phyloP scores from a whole-genome alignment of 1,284 basidiomycete genomes.

The Trametes hirsuta region DNA sequence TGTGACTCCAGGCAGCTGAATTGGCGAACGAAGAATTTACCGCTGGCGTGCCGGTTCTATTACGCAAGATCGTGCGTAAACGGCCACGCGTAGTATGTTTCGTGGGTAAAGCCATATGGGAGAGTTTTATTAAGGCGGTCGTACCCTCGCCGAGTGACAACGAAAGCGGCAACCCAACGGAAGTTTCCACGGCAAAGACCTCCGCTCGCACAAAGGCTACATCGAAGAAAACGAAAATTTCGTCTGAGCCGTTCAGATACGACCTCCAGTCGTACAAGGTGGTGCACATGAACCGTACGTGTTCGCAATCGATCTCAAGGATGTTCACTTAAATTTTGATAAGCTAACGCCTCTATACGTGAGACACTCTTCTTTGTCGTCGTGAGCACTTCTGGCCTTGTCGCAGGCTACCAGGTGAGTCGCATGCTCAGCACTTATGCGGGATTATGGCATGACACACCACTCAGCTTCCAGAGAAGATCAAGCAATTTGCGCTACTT shows the following conservation, averaged over 20 bases:
- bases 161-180: not conserved
- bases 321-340: not conserved
- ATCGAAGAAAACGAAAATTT: not conserved
- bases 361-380: constrained; percentile 71
- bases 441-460: not conserved
- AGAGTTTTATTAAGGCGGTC: constrained; percentile 32
- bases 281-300: constrained; percentile 29
- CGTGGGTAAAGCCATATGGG: constrained; percentile 74
- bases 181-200: not conserved
- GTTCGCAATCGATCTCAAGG: not conserved
- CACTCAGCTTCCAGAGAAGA: constrained; percentile 36
- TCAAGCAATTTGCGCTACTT: constrained; percentile 32
- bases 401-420: constrained; percentile 62
- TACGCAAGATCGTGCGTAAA: constrained; percentile 56
- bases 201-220: not conserved
- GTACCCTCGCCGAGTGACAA: not conserved
- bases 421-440: not conserved
- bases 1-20: constrained; percentile 28
- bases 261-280: constrained; percentile 58
- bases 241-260: constrained; percentile 1
- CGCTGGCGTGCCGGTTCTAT: constrained; percentile 40
- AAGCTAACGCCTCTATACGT: constrained; percentile 4
- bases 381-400: constrained; percentile 70
- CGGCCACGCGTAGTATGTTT: constrained; percentile 70
- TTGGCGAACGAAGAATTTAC: constrained; percentile 29